Evolutionary conservation across 768 basidiomycete genomes (phyloP), one percentile per base, ranked within the genome.

Genomic region (Pisolithus sp.): DNA sequence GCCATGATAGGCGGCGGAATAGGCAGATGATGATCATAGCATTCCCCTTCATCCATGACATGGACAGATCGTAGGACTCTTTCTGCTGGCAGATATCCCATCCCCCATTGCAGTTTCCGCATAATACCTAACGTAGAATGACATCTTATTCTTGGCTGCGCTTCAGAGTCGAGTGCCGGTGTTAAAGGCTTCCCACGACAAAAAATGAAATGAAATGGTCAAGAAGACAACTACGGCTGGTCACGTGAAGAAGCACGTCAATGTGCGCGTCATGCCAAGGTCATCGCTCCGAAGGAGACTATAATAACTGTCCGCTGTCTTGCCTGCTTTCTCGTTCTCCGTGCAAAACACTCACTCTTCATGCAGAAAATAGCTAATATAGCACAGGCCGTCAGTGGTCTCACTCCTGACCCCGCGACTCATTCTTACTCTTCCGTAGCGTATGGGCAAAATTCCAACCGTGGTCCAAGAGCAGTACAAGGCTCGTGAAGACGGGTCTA

Each of bases 401-500:
- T 24, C 26, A 20, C 7, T 41, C 21, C 43, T 30, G 28, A 30
- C 2, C 13, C 17, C 23, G 12, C 20, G 41, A 18, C 45, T 48
- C 12, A 46, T 20, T 36, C 24, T 42, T 37, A 26, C 31, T 13
- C 13, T 21, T 47, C 20, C 26, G 28, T 46, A 74, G 73, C 61
- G 65, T 36, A 48, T 78, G 52, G 76, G 76, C 0, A 61, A 69
- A 18, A 55, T 71, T 9, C 71, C 72, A 8, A 73, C 76, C 1
- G 69, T 52, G 3, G 70, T 74, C 1, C 67, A 73, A 46, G 70
- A 77, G 0, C 71, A 75, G 46, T 78, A 75, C 59, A 78, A 79
- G 46, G 64, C 62, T 20, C 66, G 77, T n/a, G 64, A 64, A 9
- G 79, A 76, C 54, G 82, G 81, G 1, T 62, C 69, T 26, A 83